Evolutionary conservation across 2,329 filamentous ascomycete genomes (phyloP).

Genomic region (Claviceps quebecensis): DNA sequence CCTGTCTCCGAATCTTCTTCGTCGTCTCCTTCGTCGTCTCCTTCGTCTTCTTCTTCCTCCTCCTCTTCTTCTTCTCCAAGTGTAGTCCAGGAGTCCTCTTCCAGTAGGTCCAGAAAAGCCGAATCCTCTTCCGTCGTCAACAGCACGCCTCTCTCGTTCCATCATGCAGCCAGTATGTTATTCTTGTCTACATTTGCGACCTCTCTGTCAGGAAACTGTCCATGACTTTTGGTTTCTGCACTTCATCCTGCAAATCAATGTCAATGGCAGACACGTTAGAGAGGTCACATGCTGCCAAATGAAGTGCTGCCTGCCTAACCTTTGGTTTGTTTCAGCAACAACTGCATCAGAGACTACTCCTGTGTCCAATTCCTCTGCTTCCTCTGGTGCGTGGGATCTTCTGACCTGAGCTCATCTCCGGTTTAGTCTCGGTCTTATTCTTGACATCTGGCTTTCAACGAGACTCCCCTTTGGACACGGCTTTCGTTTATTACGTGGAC

Average conservation of each 20-base stretch:
- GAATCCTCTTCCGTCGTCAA: constrained; percentile 8
- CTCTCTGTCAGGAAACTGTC: not conserved
- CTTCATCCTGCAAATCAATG: not conserved
- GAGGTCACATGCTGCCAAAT: not conserved
- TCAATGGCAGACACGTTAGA: not conserved
- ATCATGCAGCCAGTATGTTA: constrained; percentile 20
- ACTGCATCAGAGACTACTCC: not conserved
- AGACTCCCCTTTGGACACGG: not conserved
- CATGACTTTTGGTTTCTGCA: not conserved
- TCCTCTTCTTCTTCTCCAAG: constrained; percentile 12
- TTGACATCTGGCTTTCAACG: not conserved
- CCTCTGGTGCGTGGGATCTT: constrained; percentile 2
- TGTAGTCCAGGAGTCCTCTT: constrained; percentile 15
- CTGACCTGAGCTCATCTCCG: not conserved
- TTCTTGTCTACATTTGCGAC: not conserved
- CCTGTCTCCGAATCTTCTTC: constrained; percentile 17
- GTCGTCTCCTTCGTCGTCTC: not conserved
- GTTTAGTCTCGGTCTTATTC: not conserved
- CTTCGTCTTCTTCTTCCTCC: constrained; percentile 5
- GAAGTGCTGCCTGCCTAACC: not conserved
- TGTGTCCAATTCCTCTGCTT: not conserved
- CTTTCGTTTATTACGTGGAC: not conserved
- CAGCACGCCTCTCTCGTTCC: not conserved
- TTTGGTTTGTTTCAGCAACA: not conserved
- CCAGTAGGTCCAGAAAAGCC: constrained; percentile 13